phyloP scores from a whole-genome alignment of 768 basidiomycete genomes.

The Tulasnella sp. region DNA sequence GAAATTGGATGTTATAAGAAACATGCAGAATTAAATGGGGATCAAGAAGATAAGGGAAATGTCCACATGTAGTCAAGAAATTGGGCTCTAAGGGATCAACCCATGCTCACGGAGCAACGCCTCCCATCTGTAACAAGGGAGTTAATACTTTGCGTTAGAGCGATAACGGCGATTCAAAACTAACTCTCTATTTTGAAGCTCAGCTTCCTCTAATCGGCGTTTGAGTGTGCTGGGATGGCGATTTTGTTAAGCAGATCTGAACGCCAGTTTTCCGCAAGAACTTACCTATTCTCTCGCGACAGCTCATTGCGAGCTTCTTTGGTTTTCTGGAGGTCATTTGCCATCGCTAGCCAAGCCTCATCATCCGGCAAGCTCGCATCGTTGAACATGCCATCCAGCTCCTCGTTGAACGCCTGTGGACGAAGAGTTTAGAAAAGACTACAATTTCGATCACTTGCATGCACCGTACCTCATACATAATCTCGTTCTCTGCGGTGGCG shows the following conservation, averaged over 20 bases:
- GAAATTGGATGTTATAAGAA: neutral
- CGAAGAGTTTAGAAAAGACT: neutral
- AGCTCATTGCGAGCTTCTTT: slow-evolving; percentile 69
- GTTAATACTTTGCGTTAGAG: slow-evolving; percentile 7
- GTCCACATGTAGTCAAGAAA: neutral
- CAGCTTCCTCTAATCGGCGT: slow-evolving; percentile 53
- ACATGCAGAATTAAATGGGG: neutral
- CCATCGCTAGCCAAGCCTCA: slow-evolving; percentile 74
- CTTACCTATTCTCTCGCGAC: slow-evolving; percentile 70
- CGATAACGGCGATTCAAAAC: neutral
- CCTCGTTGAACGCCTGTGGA: slow-evolving; percentile 80
- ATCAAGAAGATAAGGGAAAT: neutral
- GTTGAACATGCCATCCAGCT: slow-evolving; percentile 83
- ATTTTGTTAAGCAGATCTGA: neutral
- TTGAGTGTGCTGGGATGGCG: slow-evolving; percentile 32
- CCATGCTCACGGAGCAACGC: slow-evolving; percentile 42
- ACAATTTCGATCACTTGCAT: neutral
- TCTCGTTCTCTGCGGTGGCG: slow-evolving; percentile 76
- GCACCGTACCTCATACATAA: slow-evolving; percentile 75
- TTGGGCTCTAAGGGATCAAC: slow-evolving; percentile 29
- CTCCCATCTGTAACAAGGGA: slow-evolving; percentile 43
- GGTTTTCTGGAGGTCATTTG: slow-evolving; percentile 55
- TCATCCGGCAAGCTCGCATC: slow-evolving; percentile 71
- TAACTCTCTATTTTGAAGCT: slow-evolving; percentile 65
- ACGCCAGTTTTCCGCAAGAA: slow-evolving; percentile 19